Percentiles rank a stretch among this genome's conserved stretches.
These are phyloP conservation scores for Psidium friedrichsthalianum DNA, from an alignment of 345 rosid species.

Conservation along the genomic window DNA sequence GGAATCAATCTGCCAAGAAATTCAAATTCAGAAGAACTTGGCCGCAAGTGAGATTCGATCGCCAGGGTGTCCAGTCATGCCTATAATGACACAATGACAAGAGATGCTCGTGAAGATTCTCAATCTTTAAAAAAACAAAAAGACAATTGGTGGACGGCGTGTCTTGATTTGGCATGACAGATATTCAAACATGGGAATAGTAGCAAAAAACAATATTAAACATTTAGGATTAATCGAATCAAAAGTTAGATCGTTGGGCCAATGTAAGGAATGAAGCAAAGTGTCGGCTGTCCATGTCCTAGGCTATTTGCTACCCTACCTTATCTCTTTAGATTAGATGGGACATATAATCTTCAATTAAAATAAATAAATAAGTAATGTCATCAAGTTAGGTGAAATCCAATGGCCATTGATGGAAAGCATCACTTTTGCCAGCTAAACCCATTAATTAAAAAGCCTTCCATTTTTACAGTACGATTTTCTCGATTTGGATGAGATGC, in stretches of 20 bases:
- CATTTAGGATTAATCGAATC: neutral
- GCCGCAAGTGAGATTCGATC: neutral
- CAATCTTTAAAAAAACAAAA: neutral
- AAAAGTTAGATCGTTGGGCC: neutral
- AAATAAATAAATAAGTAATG: neutral
- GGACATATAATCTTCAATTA: neutral
- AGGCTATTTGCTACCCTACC: neutral
- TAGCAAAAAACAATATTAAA: neutral
- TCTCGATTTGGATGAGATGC: neutral
- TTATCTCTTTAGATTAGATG: neutral
- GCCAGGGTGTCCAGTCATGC: neutral
- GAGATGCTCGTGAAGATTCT: neutral
- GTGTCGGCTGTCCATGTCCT: neutral
- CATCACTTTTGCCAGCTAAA: neutral
- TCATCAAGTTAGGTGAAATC: neutral
- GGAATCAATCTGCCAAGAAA: neutral
- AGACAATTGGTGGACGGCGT: neutral
- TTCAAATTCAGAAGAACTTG: neutral
- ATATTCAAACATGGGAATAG: neutral
- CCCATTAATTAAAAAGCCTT: neutral
- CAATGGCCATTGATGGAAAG: neutral
- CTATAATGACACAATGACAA: neutral
- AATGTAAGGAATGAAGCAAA: neutral
- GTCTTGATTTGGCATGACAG: neutral
- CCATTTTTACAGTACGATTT: neutral